Percentiles rank a stretch among this genome's conserved stretches.
These are phyloP conservation scores for Backusella psychrophila DNA, from an alignment of 192 early-diverging fungal species.

Conservation along the genomic window DNA sequence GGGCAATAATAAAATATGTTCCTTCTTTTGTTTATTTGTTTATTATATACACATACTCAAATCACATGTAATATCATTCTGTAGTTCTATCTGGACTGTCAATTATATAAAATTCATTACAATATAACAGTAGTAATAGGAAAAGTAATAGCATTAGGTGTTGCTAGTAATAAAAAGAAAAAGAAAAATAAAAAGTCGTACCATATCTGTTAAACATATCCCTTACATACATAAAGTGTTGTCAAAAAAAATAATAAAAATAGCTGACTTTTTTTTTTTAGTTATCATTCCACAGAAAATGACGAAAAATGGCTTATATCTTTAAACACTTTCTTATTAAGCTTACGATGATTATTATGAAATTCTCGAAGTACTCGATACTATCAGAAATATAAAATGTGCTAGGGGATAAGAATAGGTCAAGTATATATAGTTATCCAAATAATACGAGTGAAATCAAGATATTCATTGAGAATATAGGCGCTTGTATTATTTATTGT, in stretches of 20 bases:
- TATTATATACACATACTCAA: neutral
- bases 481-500: neutral
- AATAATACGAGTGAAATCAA: no score
- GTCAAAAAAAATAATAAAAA: no score
- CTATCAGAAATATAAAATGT: neutral
- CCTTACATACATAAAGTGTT: neutral
- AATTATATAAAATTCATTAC: neutral
- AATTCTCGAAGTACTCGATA: neutral
- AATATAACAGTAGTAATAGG: neutral
- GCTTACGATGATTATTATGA: neutral
- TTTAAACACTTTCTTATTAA: neutral
- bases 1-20: neutral
- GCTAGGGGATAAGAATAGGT: neutral
- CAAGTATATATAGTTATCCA: neutral
- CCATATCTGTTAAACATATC: neutral
- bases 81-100: neutral
- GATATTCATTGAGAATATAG: no score
- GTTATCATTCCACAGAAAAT: neutral
- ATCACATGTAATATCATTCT: neutral
- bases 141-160: neutral
- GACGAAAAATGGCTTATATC: neutral
- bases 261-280: neutral
- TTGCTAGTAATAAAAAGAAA: no score
- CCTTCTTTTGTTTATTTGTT: neutral
- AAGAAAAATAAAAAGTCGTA: no score